A percentile compares a stretch with the other conserved stretches of the same genome.
Conservation (phyloP, 805 yeast genomes). For the Kluyveromyces wickerhamii region DNA sequence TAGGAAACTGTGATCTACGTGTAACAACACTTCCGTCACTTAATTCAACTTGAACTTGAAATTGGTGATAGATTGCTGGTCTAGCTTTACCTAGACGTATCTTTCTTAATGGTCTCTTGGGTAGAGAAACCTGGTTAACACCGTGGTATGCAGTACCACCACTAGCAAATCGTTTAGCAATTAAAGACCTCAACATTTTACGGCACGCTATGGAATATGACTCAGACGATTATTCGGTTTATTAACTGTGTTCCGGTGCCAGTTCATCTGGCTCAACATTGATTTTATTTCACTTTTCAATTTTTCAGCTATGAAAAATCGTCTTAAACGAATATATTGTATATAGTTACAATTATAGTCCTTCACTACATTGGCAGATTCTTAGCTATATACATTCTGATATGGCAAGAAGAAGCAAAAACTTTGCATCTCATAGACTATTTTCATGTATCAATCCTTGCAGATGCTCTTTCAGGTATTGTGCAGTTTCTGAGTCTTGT, state of each 20-base stretch:
- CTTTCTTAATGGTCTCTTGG: conserved; percentile 56
- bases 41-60: conserved; percentile 80
- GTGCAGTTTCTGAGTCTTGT: conserved; percentile 20
- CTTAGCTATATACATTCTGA: too few species aligned
- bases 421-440: background rate
- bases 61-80: conserved; percentile 88
- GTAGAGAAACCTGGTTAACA: conserved; percentile 20
- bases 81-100: conserved; percentile 77
- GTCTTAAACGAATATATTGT: too few species aligned
- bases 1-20: conserved; percentile 82
- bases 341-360: too few species aligned
- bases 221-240: too few species aligned
- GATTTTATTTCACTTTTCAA: too few species aligned
- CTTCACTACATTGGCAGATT: too few species aligned
- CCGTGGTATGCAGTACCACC: conserved; percentile 17
- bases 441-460: conserved; percentile 19
- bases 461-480: conserved; percentile 13
- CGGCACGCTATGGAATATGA: too few species aligned
- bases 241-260: too few species aligned
- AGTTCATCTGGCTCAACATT: too few species aligned
- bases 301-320: too few species aligned
- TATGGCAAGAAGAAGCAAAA: too few species aligned
- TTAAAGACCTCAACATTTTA: conserved; percentile 7
- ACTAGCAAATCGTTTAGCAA: conserved; percentile 9
- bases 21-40: conserved; percentile 88